Evolutionary conservation across 2,329 filamentous ascomycete species (phyloP), one percentile per base, ranked within the genome.

Genomic region (Ophiostoma himal-ulmi): DNA sequence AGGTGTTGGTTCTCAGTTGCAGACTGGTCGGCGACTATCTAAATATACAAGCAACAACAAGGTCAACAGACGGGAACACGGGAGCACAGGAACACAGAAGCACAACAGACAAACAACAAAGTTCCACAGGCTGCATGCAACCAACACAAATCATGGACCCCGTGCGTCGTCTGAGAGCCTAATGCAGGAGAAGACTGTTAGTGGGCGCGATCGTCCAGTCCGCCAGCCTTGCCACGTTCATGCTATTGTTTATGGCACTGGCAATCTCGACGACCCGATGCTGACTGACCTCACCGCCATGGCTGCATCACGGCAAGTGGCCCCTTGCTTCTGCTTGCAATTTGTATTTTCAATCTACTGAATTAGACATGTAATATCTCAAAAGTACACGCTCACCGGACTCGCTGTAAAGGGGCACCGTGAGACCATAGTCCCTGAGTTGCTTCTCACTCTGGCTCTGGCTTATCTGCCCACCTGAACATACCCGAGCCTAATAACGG

Each of bases 401-500:
- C 57, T 64, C 57, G 57, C 26, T 34, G n/a, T n/a, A 64, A 34
- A 64, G 57, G 52, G 52, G 52, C 52, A 57, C 22, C 22, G 36
- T 64, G 44, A 48, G 44, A n/a, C 44, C 44, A 36, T 10, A 36
- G 5, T 48, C 36, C 20, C 13, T 36, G n/a, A 20, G 22, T 44
- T 10, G 3, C 17, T 62, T 20, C 26, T 54, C 5, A 13, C 41
- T 44, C 41, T 44, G 41, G 17, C 41, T 44, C 41, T 44, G 41
- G 13, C 17, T 20, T 48, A 17, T n/a, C 39, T 44, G 36, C 30
- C 65, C 39, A 41, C 11, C 36, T 71, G 70, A 62, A 71, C 22
- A 10, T 37, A 69, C 36, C 62, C 70, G 60, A 62, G 67, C 37
- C 57, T 41, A 68, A 65, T 54, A 62, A 60, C 10, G 30, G 48